phyloP scores from a whole-genome alignment of 108 stramenopile species.

The Parmales sp. region DNA sequence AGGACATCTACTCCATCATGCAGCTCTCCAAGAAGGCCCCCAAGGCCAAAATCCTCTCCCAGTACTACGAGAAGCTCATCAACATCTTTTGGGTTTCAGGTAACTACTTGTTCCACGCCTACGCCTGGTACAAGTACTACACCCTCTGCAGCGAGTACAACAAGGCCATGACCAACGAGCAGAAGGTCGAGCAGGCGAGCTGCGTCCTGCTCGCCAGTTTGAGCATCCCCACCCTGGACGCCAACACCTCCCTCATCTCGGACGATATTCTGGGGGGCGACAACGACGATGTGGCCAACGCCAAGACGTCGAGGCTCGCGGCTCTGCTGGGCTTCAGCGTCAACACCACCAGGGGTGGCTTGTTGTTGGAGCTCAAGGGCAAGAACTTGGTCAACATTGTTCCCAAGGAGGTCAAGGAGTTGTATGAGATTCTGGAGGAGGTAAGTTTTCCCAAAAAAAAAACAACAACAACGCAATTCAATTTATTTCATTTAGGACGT shows the following conservation, averaged over 20 bases:
- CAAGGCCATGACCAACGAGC: conserved; percentile 73
- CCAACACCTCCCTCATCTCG: neutral
- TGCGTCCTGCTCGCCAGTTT: conserved; percentile 82
- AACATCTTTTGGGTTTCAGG: conserved; percentile 93
- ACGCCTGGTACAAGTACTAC: conserved; percentile 91
- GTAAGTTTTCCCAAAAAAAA: neutral
- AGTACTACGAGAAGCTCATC: conserved; percentile 94
- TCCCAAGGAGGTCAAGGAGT: conserved; percentile 56
- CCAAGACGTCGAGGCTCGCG: conserved; percentile 89
- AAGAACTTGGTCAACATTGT: conserved; percentile 63
- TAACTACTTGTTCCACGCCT: conserved; percentile 95
- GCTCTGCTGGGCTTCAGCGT: conserved; percentile 83
- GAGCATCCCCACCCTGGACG: conserved; percentile 61
- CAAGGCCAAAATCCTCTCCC: conserved; percentile 88
- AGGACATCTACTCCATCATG: conserved; percentile 95
- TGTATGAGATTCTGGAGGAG: conserved; percentile 64
- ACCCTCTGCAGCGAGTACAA: conserved; percentile 78
- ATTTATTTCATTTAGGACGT: neutral
- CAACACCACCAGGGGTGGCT: conserved; percentile 75
- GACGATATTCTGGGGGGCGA: conserved; percentile 20
- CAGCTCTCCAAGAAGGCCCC: conserved; percentile 76
- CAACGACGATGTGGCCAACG: conserved; percentile 73
- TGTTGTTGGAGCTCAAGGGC: conserved; percentile 60
- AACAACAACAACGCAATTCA: too few relatives aligned
- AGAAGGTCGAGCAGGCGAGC: conserved; percentile 55